phyloP scores from a whole-genome alignment of 371 early-diverging fungal species.

The Mucor velutinosus region DNA sequence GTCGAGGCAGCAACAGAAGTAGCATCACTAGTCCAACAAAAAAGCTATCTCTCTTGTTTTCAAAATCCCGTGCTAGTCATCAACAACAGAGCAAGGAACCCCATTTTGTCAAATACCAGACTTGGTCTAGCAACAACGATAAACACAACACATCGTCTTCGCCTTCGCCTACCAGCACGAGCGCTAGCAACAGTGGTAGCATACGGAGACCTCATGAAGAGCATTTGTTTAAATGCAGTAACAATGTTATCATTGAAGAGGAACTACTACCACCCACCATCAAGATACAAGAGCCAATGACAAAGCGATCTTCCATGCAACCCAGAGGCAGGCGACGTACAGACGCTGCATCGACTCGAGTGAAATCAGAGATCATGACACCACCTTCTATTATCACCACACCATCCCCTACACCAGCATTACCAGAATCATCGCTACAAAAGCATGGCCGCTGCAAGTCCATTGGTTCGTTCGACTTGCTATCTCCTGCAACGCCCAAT shows the following conservation, averaged over 20 bases:
- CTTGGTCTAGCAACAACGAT: conserved; percentile 19
- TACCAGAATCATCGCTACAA: not conserved
- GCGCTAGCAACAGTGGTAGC: not conserved
- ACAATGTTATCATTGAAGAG: not conserved
- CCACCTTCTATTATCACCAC: not conserved
- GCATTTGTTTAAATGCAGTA: not conserved
- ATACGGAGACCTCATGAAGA: conserved; percentile 15
- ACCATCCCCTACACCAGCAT: not conserved
- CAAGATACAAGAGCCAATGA: not conserved
- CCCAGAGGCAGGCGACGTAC: conserved; percentile 11
- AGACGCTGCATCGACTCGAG: conserved; percentile 1
- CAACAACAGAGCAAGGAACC: conserved; percentile 9
- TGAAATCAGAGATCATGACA: not conserved
- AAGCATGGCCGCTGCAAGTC: conserved; percentile 9
- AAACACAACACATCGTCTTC: not conserved
- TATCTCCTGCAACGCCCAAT: not conserved
- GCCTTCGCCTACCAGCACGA: not conserved
- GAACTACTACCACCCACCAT: not conserved
- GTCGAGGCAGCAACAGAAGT: not conserved
- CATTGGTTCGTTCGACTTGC: not conserved
- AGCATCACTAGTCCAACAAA: not conserved
- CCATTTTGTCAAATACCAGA: conserved; percentile 25
- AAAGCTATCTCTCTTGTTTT: conserved; percentile 17
- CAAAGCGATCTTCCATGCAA: not conserved
- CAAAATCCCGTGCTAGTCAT: conserved; percentile 6